Base-by-base conservation (phyloP, 2,329 filamentous ascomycete species). In the Aspergillus sp. region DNA sequence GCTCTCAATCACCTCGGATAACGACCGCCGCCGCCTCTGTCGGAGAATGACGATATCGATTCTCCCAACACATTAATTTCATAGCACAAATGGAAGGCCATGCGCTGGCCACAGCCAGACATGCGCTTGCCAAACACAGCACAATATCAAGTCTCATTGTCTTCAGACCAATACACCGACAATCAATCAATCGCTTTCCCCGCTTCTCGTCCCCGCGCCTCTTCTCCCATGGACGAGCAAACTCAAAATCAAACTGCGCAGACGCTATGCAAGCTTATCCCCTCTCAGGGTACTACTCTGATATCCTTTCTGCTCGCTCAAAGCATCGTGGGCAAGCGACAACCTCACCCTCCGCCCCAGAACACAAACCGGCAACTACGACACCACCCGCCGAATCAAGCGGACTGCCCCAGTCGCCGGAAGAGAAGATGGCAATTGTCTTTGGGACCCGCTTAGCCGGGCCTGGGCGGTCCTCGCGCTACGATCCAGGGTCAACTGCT, bases 361-460 rank as follows among this genome's bases (percentile, higher is more conserved):
- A 58, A 41, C 60, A 54, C 7, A 62, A 61, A 63, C 63, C 30
- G 53, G 61, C 25, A 28, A 28, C 19, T 2, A 19, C 70, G 54
- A 57, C 66, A 49, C 65, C 68, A 9, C 63, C 66, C 34, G 28
- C 64, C 31, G 52, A 65, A 5, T 61, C 64, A 13, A 57, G 59
- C 28, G 57, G 73, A 57, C 67, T 28, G 45, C 51, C 68, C 3
- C 66, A 74, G 50, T 67, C 75, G 7, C 73, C 76, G 3, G 72
- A 79, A 62, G 76, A 81, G 49, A 84, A 83, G 71, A 85, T 88
- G 57, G 79, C 87, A 49, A 87, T 96, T 70, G 84, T 97, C 34
- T 97, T 99, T 72, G 92, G 93, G 22, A 91, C 91, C 7, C 86
- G 89, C 8, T 84, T 95, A 15, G 87, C 89, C 25, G 91, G 90